Base-by-base conservation (phyloP, 2,329 filamentous ascomycete species). In the Nigrospora oryzae region DNA sequence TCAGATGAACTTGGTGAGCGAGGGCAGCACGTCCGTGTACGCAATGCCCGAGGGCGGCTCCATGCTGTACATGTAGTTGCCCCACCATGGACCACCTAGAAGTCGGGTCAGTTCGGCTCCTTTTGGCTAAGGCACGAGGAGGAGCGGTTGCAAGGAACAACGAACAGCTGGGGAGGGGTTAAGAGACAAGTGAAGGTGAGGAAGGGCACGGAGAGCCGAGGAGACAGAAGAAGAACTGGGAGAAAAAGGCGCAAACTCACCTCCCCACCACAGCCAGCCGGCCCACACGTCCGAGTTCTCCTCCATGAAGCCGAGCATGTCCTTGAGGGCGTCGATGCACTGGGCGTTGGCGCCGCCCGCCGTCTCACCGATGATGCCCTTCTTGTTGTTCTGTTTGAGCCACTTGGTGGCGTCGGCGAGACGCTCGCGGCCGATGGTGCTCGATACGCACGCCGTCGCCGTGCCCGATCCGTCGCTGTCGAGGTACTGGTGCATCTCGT, bases 401-500 rank as follows among this genome's bases (percentile, higher is more conserved):
- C 77, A 80, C 42, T 59, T 56, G 10, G 74, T 78, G 13, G 74
- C 74, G 8, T 58, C 66, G n/a, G 57, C 56, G 39, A 34, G 31
- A 23, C 74, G 67, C 59, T 76, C 67, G 7, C 51, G 58, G 46
- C 75, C 75, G 48, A 78, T 70, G 15, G 68, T 71, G 41, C 55
- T 50, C 42, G 64, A 73, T 8, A 76, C 73, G 49, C 75, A 79
- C 11, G 54, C 52, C 13, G 60, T 51, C 3, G 58, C 59, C 3
- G 74, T 77, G n/a, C 75, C 75, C 4, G 74, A 77, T 32, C 66
- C 65, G 56, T 79, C 75, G 2, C 56, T 53, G 60, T 79, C 75
- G 17, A 79, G 71, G 58, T 79, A 79, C 63, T 79, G 75, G 61
- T 79, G 75, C 74, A 79, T 78, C 63, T 79, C 69, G 56, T 74